Percentiles rank a stretch among this genome's conserved stretches.
These are phyloP conservation scores for Umbilicus rupestris DNA, from an alignment of 164 flowering plant species.

Conservation along the genomic window DNA sequence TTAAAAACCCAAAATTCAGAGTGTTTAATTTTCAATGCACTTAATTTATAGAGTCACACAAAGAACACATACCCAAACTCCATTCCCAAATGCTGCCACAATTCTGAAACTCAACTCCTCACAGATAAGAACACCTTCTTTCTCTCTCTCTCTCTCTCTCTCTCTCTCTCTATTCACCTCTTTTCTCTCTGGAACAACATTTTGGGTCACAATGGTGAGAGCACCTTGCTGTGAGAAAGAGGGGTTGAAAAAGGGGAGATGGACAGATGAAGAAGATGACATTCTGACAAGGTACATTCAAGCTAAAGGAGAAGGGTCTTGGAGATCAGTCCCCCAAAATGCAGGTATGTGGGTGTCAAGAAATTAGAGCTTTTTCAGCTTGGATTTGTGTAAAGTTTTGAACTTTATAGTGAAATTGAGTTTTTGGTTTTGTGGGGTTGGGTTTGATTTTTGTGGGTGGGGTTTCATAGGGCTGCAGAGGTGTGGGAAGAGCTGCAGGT, in stretches of 20 bases:
- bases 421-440: neutral
- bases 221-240: conserved; percentile 6
- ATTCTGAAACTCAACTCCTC: neutral
- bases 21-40: neutral
- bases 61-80: neutral
- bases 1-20: neutral
- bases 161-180: neutral
- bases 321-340: conserved; percentile 9
- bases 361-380: neutral
- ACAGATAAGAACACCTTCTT: neutral
- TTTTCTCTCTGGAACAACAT: neutral
- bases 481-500: conserved; percentile 11
- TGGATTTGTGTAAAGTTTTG: neutral
- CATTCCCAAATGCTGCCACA: conserved; percentile 2
- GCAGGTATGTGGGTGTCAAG: neutral
- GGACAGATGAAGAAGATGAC: conserved; percentile 8
- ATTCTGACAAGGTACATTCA: neutral
- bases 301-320: conserved; percentile 7
- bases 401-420: neutral
- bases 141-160: neutral
- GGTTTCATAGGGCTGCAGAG: conserved; percentile 3
- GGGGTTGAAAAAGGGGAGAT: conserved; percentile 9
- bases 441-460: no score
- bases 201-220: neutral
- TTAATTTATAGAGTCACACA: neutral